phyloP scores from a whole-genome alignment of 345 rosid genomes.

The Aquilaria yunnanensis region DNA sequence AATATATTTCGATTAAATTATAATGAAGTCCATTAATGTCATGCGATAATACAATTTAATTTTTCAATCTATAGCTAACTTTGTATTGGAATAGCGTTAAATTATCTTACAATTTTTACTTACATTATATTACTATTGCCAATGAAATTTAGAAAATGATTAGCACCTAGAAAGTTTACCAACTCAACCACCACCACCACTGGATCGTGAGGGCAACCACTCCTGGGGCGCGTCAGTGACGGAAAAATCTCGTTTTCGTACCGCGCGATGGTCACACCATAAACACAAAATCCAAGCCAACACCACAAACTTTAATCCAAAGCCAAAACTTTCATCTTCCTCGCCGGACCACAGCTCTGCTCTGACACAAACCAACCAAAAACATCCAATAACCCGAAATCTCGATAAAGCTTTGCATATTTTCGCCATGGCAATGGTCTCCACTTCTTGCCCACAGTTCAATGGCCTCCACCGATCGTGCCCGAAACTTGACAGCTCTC shows the following conservation, averaged over 20 bases:
- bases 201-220: conserved; percentile 5
- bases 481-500: conserved; percentile 32
- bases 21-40: too few species aligned
- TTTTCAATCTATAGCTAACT: too few species aligned
- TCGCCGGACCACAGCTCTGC: background rate
- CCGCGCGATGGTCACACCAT: conserved; percentile 2
- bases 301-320: background rate
- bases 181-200: background rate
- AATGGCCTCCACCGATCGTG: conserved; percentile 51
- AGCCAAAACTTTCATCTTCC: background rate
- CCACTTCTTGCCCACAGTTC: conserved; percentile 46
- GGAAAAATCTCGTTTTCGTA: background rate
- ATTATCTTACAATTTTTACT: too few species aligned
- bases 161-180: too few species aligned
- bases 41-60: too few species aligned
- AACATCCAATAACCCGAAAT: background rate
- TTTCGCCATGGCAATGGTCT: conserved; percentile 47
- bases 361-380: background rate
- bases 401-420: background rate
- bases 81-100: too few species aligned
- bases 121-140: too few species aligned
- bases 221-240: conserved; percentile 12
- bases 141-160: too few species aligned
- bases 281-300: conserved; percentile 1
- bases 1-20: too few species aligned